Conservation (phyloP, 2,329 filamentous ascomycete species). For the Westerdykella ornata region DNA sequence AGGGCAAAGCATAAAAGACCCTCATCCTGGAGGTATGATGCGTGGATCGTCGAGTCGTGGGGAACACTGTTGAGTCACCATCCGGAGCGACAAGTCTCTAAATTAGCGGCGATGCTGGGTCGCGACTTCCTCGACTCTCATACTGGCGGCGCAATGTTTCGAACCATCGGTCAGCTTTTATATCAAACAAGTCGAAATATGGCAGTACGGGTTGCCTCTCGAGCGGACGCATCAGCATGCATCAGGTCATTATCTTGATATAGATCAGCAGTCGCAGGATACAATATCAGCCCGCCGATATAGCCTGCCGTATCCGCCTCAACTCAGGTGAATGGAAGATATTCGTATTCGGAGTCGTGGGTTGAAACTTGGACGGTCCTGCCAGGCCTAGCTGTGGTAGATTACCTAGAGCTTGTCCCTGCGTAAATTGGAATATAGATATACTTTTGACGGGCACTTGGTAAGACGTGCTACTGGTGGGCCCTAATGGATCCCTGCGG, state of each 20-base stretch:
- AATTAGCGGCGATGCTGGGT: background rate
- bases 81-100: constrained; percentile 1
- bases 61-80: constrained; percentile 2
- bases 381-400: constrained; percentile 3
- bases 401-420: constrained; percentile 5
- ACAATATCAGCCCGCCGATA: constrained; percentile 6
- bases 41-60: background rate
- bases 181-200: no score
- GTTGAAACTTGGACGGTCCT: background rate
- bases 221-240: no score
- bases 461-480: constrained; percentile 4
- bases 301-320: constrained; percentile 2
- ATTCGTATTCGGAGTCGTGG: constrained; percentile 13
- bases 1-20: background rate
- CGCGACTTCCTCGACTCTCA: no score
- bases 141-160: no score
- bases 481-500: constrained; percentile 4
- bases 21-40: constrained; percentile 10
- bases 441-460: constrained; percentile 6
- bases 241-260: no score
- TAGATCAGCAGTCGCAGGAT: background rate
- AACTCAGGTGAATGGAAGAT: constrained; percentile 2
- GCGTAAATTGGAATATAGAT: constrained; percentile 8
- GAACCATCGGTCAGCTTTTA: no score
- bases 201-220: no score